Base-by-base conservation (phyloP, 2,329 filamentous ascomycete species). In the Penicillium sp. region DNA sequence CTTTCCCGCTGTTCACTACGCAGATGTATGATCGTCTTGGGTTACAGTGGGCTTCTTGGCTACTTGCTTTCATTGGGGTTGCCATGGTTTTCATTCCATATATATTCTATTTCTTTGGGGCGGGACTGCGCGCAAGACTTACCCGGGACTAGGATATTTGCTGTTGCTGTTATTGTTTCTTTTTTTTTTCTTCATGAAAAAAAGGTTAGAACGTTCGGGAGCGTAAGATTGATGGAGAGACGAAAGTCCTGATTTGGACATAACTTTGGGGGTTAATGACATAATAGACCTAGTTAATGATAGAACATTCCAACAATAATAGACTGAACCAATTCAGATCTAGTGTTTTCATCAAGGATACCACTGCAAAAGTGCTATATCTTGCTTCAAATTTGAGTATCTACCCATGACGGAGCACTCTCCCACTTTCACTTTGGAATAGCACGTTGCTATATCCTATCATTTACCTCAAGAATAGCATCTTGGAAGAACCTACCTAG, bases 21-120 rank as follows among this genome's bases (percentile, higher is more conserved):
- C 88, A 91, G 72, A 91, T 92, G 89, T 90, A 89, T 75, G 72
- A 81, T 51, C 80, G 83, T 2, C 79, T 92, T 3, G 85, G 85
- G 2, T 79, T 90, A 70, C 84, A 90, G 70, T 92, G 89, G 89
- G 89, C 88, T 0, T 85, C 82, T 42, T 81, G 81, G 1, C 76
- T 92, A 9, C 73, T 92, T 13, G 88, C 82, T 0, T 91, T 91
- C 24, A 63, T 66, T 49, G 62, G 62, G 1, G 26, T 66, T 18
- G 63, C 50, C 1, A 66, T 66, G 63, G 55, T 64, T 3, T 58
- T 61, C 2, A 66, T 66, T 35, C 63, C 63, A 0, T 66, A 64
- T 16, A 35, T 57, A 9, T 66, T 66, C 38, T 66, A 60, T 34
- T 29, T 61, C 14, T 66, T 58, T 46, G 63, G 63, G 1, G 57